A percentile compares a stretch with the other conserved stretches of the same genome.
These are phyloP conservation scores for Ajuga chamaepitys DNA, from an alignment of 257 asterid genomes.

Conservation along the genomic window DNA sequence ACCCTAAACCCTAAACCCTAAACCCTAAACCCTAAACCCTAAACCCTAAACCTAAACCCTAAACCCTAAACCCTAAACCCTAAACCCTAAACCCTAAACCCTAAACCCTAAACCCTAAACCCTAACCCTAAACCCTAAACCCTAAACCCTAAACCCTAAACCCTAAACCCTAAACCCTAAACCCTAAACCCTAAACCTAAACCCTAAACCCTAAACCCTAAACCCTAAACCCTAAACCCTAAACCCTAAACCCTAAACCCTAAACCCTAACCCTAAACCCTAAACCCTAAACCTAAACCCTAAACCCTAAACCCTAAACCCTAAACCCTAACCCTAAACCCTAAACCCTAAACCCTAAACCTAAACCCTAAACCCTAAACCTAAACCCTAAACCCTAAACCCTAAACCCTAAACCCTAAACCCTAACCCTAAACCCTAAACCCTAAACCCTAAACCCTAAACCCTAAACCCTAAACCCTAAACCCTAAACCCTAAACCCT, in stretches of 20 bases:
- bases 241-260: background rate
- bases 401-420: no score
- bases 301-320: background rate
- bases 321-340: background rate
- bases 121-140: background rate
- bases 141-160: background rate
- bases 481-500: no score
- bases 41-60: background rate
- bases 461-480: no score
- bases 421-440: no score
- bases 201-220: background rate
- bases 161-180: background rate
- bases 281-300: background rate
- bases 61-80: background rate
- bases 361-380: no score
- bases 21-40: background rate
- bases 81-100: background rate
- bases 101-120: background rate
- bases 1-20: background rate
- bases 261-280: background rate
- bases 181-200: background rate
- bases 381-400: no score
- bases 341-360: background rate
- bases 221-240: background rate
- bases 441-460: no score